Evolutionary conservation across 2,329 filamentous ascomycete species (phyloP).

Genomic region (Elsinoe arachidis): DNA sequence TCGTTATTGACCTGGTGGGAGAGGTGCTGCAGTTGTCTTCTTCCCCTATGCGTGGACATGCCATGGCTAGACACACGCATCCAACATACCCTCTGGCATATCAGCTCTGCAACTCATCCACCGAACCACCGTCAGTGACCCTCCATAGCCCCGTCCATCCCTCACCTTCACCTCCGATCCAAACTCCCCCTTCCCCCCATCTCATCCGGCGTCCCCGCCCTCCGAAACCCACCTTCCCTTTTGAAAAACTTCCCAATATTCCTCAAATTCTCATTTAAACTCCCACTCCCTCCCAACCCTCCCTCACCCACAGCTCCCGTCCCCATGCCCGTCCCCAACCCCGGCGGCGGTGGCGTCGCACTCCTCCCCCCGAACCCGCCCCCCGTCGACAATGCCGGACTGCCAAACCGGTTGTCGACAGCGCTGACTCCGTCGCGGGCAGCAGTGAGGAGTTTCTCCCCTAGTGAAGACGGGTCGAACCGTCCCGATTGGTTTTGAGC

Average conservation of each 20-base stretch:
- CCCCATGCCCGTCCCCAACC: slow-evolving; percentile 22
- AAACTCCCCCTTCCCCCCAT: slow-evolving; percentile 13
- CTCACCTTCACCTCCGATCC: slow-evolving; percentile 15
- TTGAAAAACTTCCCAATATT: slow-evolving; percentile 96
- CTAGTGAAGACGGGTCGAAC: slow-evolving; percentile 75
- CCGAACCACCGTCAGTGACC: too few species aligned
- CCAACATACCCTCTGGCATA: too few species aligned
- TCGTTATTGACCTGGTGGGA: too few species aligned
- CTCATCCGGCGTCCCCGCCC: slow-evolving; percentile 48
- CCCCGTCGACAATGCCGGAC: slow-evolving; percentile 30
- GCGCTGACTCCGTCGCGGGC: slow-evolving; percentile 64
- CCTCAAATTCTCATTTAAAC: slow-evolving; percentile 86
- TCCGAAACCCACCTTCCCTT: slow-evolving; percentile 69
- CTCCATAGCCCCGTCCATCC: not conserved
- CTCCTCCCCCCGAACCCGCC: slow-evolving; percentile 19
- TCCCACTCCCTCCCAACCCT: slow-evolving; percentile 43
- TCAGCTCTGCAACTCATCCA: too few species aligned
- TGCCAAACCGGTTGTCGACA: slow-evolving; percentile 57
- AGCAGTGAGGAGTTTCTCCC: slow-evolving; percentile 79
- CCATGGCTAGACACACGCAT: too few species aligned
- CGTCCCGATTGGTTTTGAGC: slow-evolving; percentile 31
- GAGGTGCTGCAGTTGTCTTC: too few species aligned
- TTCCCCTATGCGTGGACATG: too few species aligned
- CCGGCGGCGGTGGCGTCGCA: slow-evolving; percentile 11
- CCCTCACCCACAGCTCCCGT: slow-evolving; percentile 16